Evolutionary conservation across 1,139 yeast genomes (phyloP), one percentile per base, ranked within the genome.

Genomic region (Saccharomycopsis hybrid): DNA sequence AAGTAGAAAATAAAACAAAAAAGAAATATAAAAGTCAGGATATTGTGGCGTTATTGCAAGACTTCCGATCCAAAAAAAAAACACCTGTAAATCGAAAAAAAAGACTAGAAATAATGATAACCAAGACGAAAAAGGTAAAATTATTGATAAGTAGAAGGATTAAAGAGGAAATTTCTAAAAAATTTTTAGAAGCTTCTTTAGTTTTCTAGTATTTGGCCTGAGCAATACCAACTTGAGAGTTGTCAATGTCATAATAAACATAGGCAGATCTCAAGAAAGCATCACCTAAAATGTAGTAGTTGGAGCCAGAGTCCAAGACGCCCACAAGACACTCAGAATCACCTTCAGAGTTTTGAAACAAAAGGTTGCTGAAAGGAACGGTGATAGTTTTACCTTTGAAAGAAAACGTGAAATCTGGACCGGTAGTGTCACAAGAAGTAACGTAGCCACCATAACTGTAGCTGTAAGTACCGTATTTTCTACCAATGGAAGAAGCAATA

Each of bases 191-290:
- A n/a, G n/a, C n/a, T n/a, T n/a, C n/a, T n/a, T n/a, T n/a, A n/a
- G n/a, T n/a, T n/a, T n/a, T n/a, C n/a, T n/a, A n/a, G 50, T 39
- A 47, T 11, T 62, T 62, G 2, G 67, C 74, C 50, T 68, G 74
- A 4, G 79, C 82, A 38, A 78, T 50, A 1, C 74, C 74, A 25
- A 77, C 66, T 56, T 73, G 70, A 43, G 62, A 59, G 54, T 69
- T 72, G 4, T 77, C 82, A 54, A 77, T 67, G 60, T 80, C 81
- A 53, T 71, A 79, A 28, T 78, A 82, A 48, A 75, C 67, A 58
- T 80, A 80, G 18, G 76, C 76, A 55, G 67, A 66, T 52, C 80
- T 67, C 54, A 80, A 65, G 56, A 79, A 70, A 45, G 77, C 73
- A 59, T 78, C 82, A 5, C 85, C 85, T 32, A 77, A 57, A 1